Base-by-base conservation (phyloP, 768 basidiomycete genomes). In the Leucocoprinus birnbaumii region DNA sequence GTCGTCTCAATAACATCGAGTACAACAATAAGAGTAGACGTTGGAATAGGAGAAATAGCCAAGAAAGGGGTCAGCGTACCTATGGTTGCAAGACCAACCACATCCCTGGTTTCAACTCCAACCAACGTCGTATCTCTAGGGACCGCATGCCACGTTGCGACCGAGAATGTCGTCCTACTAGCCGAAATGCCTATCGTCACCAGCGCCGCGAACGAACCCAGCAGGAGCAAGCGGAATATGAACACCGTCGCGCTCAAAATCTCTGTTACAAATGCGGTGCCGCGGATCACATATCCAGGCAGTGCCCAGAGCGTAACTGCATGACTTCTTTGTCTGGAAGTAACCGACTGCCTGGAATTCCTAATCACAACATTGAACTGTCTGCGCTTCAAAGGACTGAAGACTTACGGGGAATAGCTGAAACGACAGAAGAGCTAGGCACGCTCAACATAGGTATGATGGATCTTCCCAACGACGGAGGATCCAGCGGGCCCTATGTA, bases 231-330 rank as follows among this genome's bases (percentile, higher is more conserved):
- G 61, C 62, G 10, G 63, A 62, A 37, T 46, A 40, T 26, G 38
- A 52, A 3, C 50, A 58, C 0, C 45, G 57, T 3, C 34, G 57
- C 2, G 60, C 59, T 6, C 58, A 62, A 35, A 66, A 31, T 0
- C 55, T 60, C 4, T 73, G 71, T 56, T 71, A 66, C 38, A 56
- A 48, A 4, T 73, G 70, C 53, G 55, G 62, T 9, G 59, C 65
- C 31, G 13, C 51, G 0, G 68, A 67, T 1, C 70, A 73, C 56
- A 51, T 66, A 9, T 59, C 65, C 3, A 21, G 67, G 1, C 63
- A 71, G 38, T 73, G 70, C 41, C 68, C 68, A 9, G 45, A 61
- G 25, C 58, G 56, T 1, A 67, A 59, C 19, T 55, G 48, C 1
- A 57, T 64, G 6, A 31, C 31, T 27, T 14, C 46, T 3, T 45